Evolutionary conservation across 345 rosid species (phyloP).

Genomic region (Eutrema japonicum): DNA sequence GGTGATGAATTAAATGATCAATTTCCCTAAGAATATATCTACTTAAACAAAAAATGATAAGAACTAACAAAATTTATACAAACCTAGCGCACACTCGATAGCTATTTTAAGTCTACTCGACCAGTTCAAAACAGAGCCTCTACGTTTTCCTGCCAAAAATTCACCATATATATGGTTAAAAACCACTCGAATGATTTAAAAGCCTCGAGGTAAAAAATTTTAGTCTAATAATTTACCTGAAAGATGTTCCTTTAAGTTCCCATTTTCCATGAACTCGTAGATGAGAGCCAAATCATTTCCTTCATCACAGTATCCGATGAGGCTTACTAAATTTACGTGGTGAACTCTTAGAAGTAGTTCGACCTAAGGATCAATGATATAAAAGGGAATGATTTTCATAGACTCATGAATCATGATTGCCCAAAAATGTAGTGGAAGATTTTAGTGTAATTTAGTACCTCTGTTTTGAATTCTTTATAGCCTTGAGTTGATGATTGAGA

Average conservation of each 20-base stretch:
- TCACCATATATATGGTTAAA: neutral
- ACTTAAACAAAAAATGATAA: neutral
- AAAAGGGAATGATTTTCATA: neutral
- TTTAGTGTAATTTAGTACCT: conserved; percentile 34
- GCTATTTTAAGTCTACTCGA: conserved; percentile 10
- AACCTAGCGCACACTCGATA: conserved; percentile 1
- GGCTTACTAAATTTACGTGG: conserved; percentile 52
- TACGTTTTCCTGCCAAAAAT: neutral
- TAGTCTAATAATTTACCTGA: conserved; percentile 34
- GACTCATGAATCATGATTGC: neutral
- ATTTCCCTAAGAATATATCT: too few relatives aligned
- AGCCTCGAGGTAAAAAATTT: neutral
- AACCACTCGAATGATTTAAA: neutral
- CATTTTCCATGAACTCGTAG: conserved; percentile 57
- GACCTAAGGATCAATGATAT: conserved; percentile 42
- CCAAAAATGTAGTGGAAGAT: neutral
- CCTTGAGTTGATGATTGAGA: conserved; percentile 55
- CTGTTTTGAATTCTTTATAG: conserved; percentile 51
- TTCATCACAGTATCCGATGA: conserved; percentile 57
- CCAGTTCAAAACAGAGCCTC: neutral
- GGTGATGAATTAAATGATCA: too few relatives aligned
- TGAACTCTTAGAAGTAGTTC: conserved; percentile 53
- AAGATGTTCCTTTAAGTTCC: conserved; percentile 49
- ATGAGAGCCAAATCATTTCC: conserved; percentile 47
- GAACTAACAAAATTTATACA: neutral